Evolutionary conservation across 352 stramenopile species (phyloP), one percentile per base, ranked within the genome.

Genomic region (Globisporangium camurandrum): DNA sequence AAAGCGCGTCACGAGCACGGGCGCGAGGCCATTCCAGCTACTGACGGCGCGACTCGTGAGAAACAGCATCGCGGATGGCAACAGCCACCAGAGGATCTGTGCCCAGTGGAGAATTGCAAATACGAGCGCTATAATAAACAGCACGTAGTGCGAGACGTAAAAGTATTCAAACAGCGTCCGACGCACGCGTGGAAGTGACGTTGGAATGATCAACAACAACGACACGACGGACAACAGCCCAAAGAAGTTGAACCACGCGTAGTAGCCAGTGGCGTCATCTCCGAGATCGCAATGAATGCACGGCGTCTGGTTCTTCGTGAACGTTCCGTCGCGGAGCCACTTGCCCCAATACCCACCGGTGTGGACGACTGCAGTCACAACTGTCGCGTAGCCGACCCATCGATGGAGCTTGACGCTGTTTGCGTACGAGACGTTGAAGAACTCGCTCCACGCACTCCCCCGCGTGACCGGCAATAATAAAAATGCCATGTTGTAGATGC

Each of bases 101-200:
- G 34, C 31, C 54, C 56, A 79, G 51, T 83, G 71, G 38, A 83
- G 42, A 2, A 71, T 49, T 23, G 65, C 34, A 28, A 75, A 65
- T 51, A 71, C 24, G 17, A 75, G 46, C 1, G 50, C 61, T 0
- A 58, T 31, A 36, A 69, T 46, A 23, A 79, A 62, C 11, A 83
- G 56, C n/a, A n/a, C n/a, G 22, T 71, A 61, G 44, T 80, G 71
- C 42, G 58, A 51, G 54, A 63, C 68, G 53, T 79, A 77, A 41
- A 82, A 82, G 4, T 56, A 16, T 11, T 71, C 51, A 53, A 75
- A 83, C 17, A 65, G 57, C 5, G 57, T n/a, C 28, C 71, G 68
- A 2, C 71, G 71, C 12, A 83, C 52, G 22, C 43, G 46, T 7
- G 71, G 71, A 0, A 77, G 51, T 30, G 71, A 61, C 0, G 66